Percentiles rank a stretch among this genome's conserved stretches.
Conservation (phyloP, 148 eudicot species). For the Nepenthes gracilis region DNA sequence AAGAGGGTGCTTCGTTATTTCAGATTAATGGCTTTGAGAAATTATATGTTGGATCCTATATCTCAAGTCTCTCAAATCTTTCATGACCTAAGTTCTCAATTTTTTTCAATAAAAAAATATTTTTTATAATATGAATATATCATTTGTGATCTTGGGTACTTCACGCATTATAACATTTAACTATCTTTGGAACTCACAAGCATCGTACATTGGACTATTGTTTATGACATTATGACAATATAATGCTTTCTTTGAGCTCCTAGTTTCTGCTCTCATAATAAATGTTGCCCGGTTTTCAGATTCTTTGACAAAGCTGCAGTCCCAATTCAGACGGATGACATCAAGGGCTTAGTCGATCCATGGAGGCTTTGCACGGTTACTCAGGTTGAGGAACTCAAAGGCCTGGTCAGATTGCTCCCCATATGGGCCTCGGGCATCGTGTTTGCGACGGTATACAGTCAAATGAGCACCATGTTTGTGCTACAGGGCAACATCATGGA, state of each 20-base stretch:
- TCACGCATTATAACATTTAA: background rate
- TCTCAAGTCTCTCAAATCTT: too few relatives aligned
- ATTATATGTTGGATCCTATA: too few relatives aligned
- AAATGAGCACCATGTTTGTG: constrained; percentile 17
- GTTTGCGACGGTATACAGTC: constrained; percentile 12
- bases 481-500: constrained; percentile 12
- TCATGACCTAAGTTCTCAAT: too few relatives aligned
- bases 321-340: constrained; percentile 6
- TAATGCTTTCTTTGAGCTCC: too few relatives aligned
- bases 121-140: too few relatives aligned
- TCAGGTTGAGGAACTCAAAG: constrained; percentile 16
- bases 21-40: too few relatives aligned
- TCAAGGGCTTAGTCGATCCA: background rate
- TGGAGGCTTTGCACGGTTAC: constrained; percentile 16
- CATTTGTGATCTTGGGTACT: background rate
- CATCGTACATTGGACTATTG: too few relatives aligned
- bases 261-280: too few relatives aligned
- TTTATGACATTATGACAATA: too few relatives aligned
- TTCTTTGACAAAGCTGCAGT: constrained; percentile 15
- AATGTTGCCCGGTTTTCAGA: background rate
- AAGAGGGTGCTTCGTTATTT: too few relatives aligned
- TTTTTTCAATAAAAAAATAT: too few relatives aligned
- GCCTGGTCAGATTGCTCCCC: constrained; percentile 6
- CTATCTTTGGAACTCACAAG: too few relatives aligned
- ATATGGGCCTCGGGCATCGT: constrained; percentile 12